phyloP scores from a whole-genome alignment of 148 eudicot species.

The Linanthus parryae region DNA sequence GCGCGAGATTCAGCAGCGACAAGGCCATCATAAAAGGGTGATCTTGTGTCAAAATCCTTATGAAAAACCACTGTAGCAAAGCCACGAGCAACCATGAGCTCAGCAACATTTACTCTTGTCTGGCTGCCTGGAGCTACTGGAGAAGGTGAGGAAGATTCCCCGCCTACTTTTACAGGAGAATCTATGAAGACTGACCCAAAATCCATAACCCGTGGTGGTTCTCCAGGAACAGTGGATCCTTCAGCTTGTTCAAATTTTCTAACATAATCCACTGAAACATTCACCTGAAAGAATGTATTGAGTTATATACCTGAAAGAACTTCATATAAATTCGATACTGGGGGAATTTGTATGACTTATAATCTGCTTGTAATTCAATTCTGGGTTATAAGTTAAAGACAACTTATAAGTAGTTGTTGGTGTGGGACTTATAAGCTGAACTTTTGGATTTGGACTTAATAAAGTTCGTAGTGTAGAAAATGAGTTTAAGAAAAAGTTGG shows the following conservation, averaged over 20 bases:
- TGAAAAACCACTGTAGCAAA: conserved; percentile 68
- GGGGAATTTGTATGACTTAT: too few species aligned
- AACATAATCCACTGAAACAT: conserved; percentile 96
- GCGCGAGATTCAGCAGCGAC: conserved; percentile 87
- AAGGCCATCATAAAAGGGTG: conserved; percentile 81
- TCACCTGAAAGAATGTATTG: conserved; percentile 59
- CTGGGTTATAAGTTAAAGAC: too few species aligned
- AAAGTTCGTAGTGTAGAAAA: too few species aligned
- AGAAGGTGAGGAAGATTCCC: conserved; percentile 38
- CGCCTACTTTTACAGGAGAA: conserved; percentile 57
- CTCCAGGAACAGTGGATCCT: conserved; percentile 32
- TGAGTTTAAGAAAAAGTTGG: too few species aligned
- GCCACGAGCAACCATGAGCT: conserved; percentile 80
- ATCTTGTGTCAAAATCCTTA: conserved; percentile 86
- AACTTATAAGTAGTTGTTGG: too few species aligned
- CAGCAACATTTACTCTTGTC: conserved; percentile 74
- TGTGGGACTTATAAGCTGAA: too few species aligned
- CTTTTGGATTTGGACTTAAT: too few species aligned
- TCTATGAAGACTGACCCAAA: conserved; percentile 82
- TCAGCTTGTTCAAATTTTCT: conserved; percentile 57
- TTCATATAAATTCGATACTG: too few species aligned
- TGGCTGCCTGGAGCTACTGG: conserved; percentile 39
- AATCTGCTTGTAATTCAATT: too few species aligned
- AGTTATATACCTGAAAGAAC: too few species aligned
- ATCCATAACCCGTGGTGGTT: conserved; percentile 70